Conservation (phyloP, 495 filamentous ascomycete genomes). For the Annulohypoxylon bovei region DNA sequence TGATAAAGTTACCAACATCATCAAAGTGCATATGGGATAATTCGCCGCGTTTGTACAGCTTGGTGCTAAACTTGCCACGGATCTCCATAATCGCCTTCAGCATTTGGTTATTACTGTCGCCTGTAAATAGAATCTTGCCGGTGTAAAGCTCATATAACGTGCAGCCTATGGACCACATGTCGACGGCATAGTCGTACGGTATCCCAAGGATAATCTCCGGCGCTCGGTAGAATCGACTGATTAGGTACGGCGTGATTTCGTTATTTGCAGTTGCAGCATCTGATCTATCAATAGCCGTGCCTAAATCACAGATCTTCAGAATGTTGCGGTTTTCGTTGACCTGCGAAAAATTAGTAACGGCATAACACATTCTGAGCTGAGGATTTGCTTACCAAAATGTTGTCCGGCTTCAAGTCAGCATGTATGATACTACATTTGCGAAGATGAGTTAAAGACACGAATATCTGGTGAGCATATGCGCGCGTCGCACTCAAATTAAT, state of each 20-base stretch:
- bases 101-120: constrained; percentile 98
- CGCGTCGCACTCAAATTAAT: constrained; percentile 87
- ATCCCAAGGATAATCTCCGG: constrained; percentile 98
- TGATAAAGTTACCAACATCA: constrained; percentile 84
- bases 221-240: constrained; percentile 96
- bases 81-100: constrained; percentile 94
- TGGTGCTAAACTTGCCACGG: constrained; percentile 88
- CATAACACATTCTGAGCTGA: background rate
- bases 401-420: constrained; percentile 97
- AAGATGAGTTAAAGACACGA: constrained; percentile 83
- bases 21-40: constrained; percentile 84
- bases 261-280: constrained; percentile 73
- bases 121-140: constrained; percentile 95
- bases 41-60: constrained; percentile 82
- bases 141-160: constrained; percentile 97
- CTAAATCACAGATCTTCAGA: constrained; percentile 95
- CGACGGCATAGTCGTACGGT: constrained; percentile 91
- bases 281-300: constrained; percentile 87
- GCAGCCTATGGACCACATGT: constrained; percentile 97
- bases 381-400: constrained; percentile 71
- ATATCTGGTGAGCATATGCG: constrained; percentile 93
- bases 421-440: constrained; percentile 93
- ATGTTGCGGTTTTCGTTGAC: constrained; percentile 85
- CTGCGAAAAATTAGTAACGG: constrained; percentile 50
- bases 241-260: constrained; percentile 91